phyloP scores from a whole-genome alignment of 345 rosid genomes.

The Boechera stricta region DNA sequence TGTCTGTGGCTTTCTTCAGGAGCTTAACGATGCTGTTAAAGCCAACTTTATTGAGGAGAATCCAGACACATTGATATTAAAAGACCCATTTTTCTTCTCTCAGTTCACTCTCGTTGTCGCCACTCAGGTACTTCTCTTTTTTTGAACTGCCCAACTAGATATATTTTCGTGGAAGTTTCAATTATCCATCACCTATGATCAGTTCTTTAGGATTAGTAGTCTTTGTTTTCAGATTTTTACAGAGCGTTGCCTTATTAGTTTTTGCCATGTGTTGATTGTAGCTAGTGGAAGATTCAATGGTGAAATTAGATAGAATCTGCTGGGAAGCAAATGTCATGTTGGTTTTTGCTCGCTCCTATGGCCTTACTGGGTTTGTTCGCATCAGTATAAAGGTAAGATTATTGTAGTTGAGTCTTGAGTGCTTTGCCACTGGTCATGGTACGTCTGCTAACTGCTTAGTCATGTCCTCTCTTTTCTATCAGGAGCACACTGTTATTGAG shows the following conservation, averaged over 20 bases:
- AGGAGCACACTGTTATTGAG: slow-evolving; percentile 87
- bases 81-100: slow-evolving; percentile 77
- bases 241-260: slow-evolving; percentile 6
- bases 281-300: slow-evolving; percentile 84
- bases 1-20: slow-evolving; percentile 87
- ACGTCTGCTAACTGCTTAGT: slow-evolving; percentile 26
- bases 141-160: neutral
- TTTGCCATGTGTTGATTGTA: slow-evolving; percentile 48
- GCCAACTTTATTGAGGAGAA: slow-evolving; percentile 81
- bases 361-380: slow-evolving; percentile 88
- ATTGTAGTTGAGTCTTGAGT: neutral
- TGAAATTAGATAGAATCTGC: slow-evolving; percentile 85
- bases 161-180: too few relatives aligned
- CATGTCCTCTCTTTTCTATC: slow-evolving; percentile 30
- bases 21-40: slow-evolving; percentile 87
- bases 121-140: slow-evolving; percentile 66
- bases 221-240: neutral
- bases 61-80: slow-evolving; percentile 66
- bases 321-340: slow-evolving; percentile 85
- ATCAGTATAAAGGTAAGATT: slow-evolving; percentile 77
- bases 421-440: slow-evolving; percentile 19
- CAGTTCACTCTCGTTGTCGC: slow-evolving; percentile 90
- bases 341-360: slow-evolving; percentile 93
- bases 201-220: neutral
- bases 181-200: neutral